These are phyloP conservation scores for Ulota crispa DNA, from an alignment of 225 moss, liverwort and hornwort genomes.

Conservation along the genomic window DNA sequence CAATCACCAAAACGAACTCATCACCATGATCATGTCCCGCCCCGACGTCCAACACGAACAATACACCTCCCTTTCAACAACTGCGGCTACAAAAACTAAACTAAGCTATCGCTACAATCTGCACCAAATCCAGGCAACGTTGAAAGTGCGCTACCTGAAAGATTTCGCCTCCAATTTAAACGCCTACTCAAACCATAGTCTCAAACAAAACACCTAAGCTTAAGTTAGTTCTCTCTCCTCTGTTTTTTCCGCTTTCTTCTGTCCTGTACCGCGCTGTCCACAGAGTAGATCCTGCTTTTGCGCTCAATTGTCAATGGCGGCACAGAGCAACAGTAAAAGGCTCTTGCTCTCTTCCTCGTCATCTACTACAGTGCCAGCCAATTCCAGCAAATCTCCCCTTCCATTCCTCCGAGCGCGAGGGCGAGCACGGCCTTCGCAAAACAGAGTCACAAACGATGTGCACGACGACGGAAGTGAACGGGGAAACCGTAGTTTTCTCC, in stretches of 20 bases:
- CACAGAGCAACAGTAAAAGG: neutral
- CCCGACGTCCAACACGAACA: neutral
- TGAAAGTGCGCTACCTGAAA: neutral
- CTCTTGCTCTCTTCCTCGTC: conserved; percentile 6
- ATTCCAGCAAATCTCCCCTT: neutral
- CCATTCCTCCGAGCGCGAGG: neutral
- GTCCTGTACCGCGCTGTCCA: neutral
- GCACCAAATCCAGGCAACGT: conserved; percentile 3
- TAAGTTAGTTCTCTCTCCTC: neutral
- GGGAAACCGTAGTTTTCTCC: neutral
- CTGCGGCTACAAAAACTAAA: conserved; percentile 16
- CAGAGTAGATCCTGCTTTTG: conserved; percentile 29
- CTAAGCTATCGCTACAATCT: neutral
- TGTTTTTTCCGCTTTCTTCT: neutral
- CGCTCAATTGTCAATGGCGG: conserved; percentile 34
- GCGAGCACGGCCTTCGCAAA: neutral
- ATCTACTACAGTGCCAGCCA: neutral
- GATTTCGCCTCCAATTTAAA: conserved; percentile 11
- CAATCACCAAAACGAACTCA: conserved; percentile 20
- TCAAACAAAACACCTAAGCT: conserved; percentile 14
- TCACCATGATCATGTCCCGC: neutral
- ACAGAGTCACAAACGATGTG: neutral
- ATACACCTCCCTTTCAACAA: conserved; percentile 9
- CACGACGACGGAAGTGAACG: neutral
- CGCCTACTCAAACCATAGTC: conserved; percentile 11